Evolutionary conservation across 495 filamentous ascomycete genomes (phyloP).

Genomic region (Penicillium ucsense): DNA sequence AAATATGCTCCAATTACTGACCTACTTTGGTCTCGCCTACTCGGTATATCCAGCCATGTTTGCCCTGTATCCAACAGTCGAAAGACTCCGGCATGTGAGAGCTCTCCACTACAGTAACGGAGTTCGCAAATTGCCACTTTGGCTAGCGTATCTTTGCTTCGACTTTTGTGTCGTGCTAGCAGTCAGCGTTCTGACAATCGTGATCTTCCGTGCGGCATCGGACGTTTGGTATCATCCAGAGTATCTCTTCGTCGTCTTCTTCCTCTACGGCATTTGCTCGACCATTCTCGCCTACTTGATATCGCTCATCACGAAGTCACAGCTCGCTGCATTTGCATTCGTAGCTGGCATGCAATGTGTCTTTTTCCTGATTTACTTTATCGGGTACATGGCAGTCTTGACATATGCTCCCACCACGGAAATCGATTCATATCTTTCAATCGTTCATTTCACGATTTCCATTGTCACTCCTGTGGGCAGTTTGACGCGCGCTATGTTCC

Average conservation of each 20-base stretch:
- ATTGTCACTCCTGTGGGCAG: slow-evolving; percentile 60
- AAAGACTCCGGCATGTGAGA: slow-evolving; percentile 66
- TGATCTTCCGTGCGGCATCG: slow-evolving; percentile 51
- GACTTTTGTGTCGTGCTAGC: slow-evolving; percentile 63
- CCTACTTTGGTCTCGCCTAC: slow-evolving; percentile 71
- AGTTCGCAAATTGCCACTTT: slow-evolving; percentile 59
- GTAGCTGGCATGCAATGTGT: slow-evolving; percentile 61
- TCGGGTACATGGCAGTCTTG: slow-evolving; percentile 57
- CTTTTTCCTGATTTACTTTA: slow-evolving; percentile 70
- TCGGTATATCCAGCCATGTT: slow-evolving; percentile 75
- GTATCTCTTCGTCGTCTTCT: slow-evolving; percentile 67
- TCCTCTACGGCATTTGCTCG: slow-evolving; percentile 65
- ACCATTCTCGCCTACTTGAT: slow-evolving; percentile 64
- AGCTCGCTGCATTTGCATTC: slow-evolving; percentile 66
- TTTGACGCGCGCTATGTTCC: slow-evolving; percentile 57
- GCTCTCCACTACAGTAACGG: slow-evolving; percentile 83
- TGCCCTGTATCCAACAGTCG: slow-evolving; percentile 72
- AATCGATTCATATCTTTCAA: slow-evolving; percentile 47
- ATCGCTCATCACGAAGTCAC: slow-evolving; percentile 57
- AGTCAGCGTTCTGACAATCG: slow-evolving; percentile 46
- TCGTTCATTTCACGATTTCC: slow-evolving; percentile 60
- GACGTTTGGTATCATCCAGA: slow-evolving; percentile 63
- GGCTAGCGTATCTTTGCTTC: slow-evolving; percentile 68
- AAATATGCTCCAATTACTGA: slow-evolving; percentile 64
- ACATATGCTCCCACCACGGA: slow-evolving; percentile 54